Base-by-base conservation (phyloP, 73 alveolate species). In the Paramecium sonneborni region DNA sequence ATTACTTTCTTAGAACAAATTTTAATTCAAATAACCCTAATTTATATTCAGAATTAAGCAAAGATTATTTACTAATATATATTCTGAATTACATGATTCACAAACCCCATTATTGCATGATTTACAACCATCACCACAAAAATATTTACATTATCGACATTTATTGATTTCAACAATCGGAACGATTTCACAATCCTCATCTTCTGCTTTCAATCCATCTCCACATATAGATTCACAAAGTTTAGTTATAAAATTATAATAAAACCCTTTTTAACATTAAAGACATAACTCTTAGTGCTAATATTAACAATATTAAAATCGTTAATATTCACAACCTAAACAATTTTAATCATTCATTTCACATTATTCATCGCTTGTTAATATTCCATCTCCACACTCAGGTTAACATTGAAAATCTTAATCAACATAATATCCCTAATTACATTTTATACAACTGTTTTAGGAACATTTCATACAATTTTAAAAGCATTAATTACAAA, bases 261-360 rank as follows among this genome's bases (percentile, higher is more conserved):
- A 46, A 46, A 12, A 46, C 3, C 57, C 57, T 12, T 4, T 5
- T 46, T 46, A 12, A 15, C 57, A 46, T 8, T 46, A 46, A 14
- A 46, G 6, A 14, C 57, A 46, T 46, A 46, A 46, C 15, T 46
- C 24, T 46, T 12, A 46, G 15, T 11, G 57, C 2, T 46, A 46
- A 14, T 46, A 1, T 46, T 4, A 12, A 15, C 57, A 46, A 46
- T 46, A 0, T 46, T 46, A 12, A 12, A 21, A 46, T 12, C 3
- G 6, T 56, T 93, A 95, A 21, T 76, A 46, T 30, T 35, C 15
- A 67, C 96, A 93, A 55, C 14, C 35, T 11, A 67, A 6, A 32
- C 69, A 20, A 15, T 11, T 46, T 46, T 46, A 0, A 12, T 46
- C 24, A 46, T 46, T 46, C 4, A 46, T 14, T 14, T 46, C 24